Base-by-base conservation (phyloP, 1,284 basidiomycete genomes). In the Fomitiporia mediterranea region DNA sequence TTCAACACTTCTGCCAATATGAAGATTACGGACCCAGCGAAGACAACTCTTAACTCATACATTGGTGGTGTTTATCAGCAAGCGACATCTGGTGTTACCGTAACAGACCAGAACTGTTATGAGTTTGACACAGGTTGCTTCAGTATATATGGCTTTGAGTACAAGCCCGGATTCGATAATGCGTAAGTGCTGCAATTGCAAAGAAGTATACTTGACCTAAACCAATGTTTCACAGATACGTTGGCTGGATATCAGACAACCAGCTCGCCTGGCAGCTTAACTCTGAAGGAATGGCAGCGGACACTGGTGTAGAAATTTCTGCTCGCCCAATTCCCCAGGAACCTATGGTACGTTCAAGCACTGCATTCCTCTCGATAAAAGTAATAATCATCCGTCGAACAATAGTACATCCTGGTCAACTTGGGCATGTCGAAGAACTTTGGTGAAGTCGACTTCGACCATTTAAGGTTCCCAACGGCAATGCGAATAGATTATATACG, bases 401-500 rank as follows among this genome's bases (percentile, higher is more conserved):
- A n/a, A 56, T 51, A 86, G 83, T 86, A 92, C 68, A 76, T 95
- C 65, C 82, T 95, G 62, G 72, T 80, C 57, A 92, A 93, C 67
- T 72, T 96, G 65, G 92, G 90, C 51, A 84, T 95, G 69, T 93
- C 90, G 2, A 71, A 73, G 21, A 88, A 89, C 65, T 93, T 95
- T 63, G 87, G 86, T 37, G 55, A 62, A 3, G 82, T 91, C 44
- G 82, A 93, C 68, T 74, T 87, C 49, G 68, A 76, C 0, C 72
- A 86, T 53, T 73, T 94, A 39, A 70, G 67, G 2, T 93, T 90
- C 73, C 91, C 91, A 0, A 69, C 75, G 1, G 77, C 72, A 6
- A 86, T 94, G 86, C 72, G 74, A 25, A 72, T 96, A 53, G 92
- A 97, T 66, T 96, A 84, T 70, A 80, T 95, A 42, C 80, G 93